Evolutionary conservation across 2,329 filamentous ascomycete genomes (phyloP).

Genomic region (Trichoderma cornu-damae): DNA sequence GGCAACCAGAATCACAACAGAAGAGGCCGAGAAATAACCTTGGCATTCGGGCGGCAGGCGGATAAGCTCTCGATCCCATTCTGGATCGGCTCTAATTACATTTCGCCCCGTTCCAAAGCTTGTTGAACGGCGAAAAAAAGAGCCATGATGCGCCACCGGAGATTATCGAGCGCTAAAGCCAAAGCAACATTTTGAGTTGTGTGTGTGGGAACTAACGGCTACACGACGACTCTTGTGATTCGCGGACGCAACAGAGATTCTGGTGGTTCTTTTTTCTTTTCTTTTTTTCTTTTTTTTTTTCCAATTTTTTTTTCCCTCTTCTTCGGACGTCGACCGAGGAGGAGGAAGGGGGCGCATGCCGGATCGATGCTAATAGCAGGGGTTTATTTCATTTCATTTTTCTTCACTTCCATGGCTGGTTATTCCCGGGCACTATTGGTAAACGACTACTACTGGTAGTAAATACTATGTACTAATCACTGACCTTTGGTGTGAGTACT

Average conservation of each 20-base stretch:
- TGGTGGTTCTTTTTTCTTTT: not conserved
- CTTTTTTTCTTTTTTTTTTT: not conserved
- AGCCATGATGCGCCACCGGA: constrained; percentile 2
- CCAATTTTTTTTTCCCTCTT: too few species aligned
- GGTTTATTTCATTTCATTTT: not conserved
- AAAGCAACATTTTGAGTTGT: constrained; percentile 6
- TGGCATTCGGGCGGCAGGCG: not conserved
- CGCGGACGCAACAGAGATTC: constrained; percentile 3
- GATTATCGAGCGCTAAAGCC: constrained; percentile 14
- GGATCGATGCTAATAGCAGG: constrained; percentile 10
- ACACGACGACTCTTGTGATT: constrained; percentile 11
- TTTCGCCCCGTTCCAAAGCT: not conserved
- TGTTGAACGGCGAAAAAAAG: not conserved
- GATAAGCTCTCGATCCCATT: not conserved
- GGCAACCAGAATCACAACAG: not conserved
- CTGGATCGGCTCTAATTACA: not conserved
- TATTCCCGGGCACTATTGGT: not conserved
- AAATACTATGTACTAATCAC: not conserved
- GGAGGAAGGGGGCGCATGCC: constrained; percentile 7
- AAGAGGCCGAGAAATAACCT: not conserved
- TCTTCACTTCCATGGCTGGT: not conserved
- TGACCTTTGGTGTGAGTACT: not conserved
- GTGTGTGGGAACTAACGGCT: constrained; percentile 11
- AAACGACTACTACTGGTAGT: not conserved
- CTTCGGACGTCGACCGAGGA: constrained; percentile 20